Evolutionary conservation across 1,284 basidiomycete species (phyloP), one percentile per base, ranked within the genome.

Genomic region (Naganishia albida): DNA sequence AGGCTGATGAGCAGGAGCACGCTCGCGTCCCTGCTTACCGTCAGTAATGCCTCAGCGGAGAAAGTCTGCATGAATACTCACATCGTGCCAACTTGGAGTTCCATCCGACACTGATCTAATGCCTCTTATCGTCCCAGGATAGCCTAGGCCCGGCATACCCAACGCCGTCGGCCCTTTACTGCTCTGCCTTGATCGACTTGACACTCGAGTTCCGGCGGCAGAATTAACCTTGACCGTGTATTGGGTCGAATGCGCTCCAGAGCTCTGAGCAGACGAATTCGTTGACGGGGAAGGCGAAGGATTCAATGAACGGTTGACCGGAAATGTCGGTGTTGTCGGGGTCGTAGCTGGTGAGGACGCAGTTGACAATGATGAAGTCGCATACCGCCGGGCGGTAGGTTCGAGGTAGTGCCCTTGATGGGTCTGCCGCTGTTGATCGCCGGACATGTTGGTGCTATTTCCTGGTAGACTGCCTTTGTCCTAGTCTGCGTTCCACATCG

Each of bases 181-280:
- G 39, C 56, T 60, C 46, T 60, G 56, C 30, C 56, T 48, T 39
- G 56, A 60, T 48, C 56, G 46, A 46, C 56, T 60, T 8, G 56
- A 60, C 25, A 60, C 56, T 38, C 56, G 30, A 16, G 16, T 60
- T 18, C 56, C 56, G 3, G 44, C 8, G 2, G 30, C 25, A 4
- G 56, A 46, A 60, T 60, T 60, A 4, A 60, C 30, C 46, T 30
- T 49, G 20, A 60, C 56, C 23, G 7, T 60, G 28, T 60, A 60
- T 8, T 60, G 56, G 30, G 56, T 60, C 25, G 38, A 44, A 8
- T 20, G 39, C 23, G 56, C 40, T 10, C 25, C 46, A 15, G 16
- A 7, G 20, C 44, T 60, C 38, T 57, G 38, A 26, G 34, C 30
- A 8, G 55, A 54, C 10, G 52, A 57, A 28, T 49, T 30, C 16